Percentiles rank a stretch among this genome's conserved stretches.
Evolutionary conservation across 2,329 filamentous ascomycete species (phyloP).

Genomic region (Paracorniculantispora psalliotae): DNA sequence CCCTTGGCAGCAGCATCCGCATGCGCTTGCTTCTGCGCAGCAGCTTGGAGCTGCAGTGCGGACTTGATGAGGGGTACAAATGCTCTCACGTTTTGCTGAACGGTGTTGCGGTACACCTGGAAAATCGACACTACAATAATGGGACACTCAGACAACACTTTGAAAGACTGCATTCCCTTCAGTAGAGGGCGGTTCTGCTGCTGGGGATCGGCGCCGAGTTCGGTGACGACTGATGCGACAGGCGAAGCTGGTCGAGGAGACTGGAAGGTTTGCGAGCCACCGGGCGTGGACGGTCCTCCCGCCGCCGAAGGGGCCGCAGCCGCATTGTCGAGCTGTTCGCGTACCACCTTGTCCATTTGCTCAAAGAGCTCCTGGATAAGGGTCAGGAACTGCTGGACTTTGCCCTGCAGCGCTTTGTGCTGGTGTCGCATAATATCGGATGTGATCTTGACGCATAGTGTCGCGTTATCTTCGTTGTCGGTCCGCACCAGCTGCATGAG

Average conservation of each 20-base stretch:
- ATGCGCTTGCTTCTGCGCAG: constrained; percentile 89
- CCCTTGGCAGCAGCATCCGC: constrained; percentile 73
- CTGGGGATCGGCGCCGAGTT: constrained; percentile 75
- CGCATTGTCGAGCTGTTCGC: constrained; percentile 85
- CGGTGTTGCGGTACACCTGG: constrained; percentile 79
- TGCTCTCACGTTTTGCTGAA: constrained; percentile 77
- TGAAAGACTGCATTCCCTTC: constrained; percentile 98
- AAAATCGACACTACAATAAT: constrained; percentile 99
- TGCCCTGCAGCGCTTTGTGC: constrained; percentile 68
- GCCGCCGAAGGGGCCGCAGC: constrained; percentile 48
- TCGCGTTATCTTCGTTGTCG: constrained; percentile 98
- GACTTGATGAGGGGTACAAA: constrained; percentile 94
- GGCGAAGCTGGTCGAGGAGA: constrained; percentile 89
- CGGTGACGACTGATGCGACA: constrained; percentile 68
- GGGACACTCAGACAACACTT: constrained; percentile 93
- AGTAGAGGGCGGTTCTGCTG: constrained; percentile 75
- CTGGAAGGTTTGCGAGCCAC: constrained; percentile 67
- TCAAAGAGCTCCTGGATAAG: constrained; percentile 95
- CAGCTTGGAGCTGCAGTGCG: constrained; percentile 82
- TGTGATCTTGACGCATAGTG: constrained; percentile 96
- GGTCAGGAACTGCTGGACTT: constrained; percentile 83
- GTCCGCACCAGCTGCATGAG: constrained; percentile 82
- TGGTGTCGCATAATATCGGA: constrained; percentile 96
- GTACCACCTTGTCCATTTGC: constrained; percentile 90
- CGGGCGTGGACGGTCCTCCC: constrained; percentile 60